Evolutionary conservation across 208 protist species (phyloP).

Genomic region (Trypanosomatidae sp.): DNA sequence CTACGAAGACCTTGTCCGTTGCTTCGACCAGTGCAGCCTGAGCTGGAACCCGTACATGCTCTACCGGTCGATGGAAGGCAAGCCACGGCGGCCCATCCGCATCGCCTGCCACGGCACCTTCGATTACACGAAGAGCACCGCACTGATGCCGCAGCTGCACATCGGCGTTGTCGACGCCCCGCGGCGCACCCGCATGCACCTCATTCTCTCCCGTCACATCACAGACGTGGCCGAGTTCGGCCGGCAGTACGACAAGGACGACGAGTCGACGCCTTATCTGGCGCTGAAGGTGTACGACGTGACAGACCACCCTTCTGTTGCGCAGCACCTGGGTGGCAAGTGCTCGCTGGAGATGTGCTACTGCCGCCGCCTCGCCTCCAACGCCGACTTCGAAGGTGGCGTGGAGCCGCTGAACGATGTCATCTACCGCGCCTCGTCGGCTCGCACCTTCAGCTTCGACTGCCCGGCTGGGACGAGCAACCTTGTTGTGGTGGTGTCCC

Average conservation of each 20-base stretch:
- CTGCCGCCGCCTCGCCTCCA: conserved; percentile 63
- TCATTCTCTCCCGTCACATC: conserved; percentile 83
- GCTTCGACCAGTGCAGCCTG: conserved; percentile 72
- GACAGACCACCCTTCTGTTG: conserved; percentile 66
- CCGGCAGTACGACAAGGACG: conserved; percentile 61
- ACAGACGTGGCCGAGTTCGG: conserved; percentile 63
- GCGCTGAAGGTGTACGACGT: conserved; percentile 79
- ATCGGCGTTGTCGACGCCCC: conserved; percentile 68
- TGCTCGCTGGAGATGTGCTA: conserved; percentile 76
- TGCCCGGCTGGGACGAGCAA: conserved; percentile 70
- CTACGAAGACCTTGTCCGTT: conserved; percentile 61
- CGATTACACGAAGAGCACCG: conserved; percentile 45
- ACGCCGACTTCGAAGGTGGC: conserved; percentile 48
- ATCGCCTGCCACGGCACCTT: conserved; percentile 70
- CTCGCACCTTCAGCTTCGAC: conserved; percentile 80
- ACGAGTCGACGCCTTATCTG: conserved; percentile 51
- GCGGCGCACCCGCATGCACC: conserved; percentile 69
- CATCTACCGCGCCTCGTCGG: conserved; percentile 55
- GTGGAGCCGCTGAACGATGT: conserved; percentile 65
- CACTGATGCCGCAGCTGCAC: conserved; percentile 74
- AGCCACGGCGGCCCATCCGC: conserved; percentile 56
- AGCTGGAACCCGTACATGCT: conserved; percentile 92
- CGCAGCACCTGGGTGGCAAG: conserved; percentile 55
- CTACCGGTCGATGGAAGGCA: conserved; percentile 51
- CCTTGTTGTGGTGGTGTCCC: conserved; percentile 66